Base-by-base conservation (phyloP, 352 stramenopile species). In the Globisporangium acanthophoron region DNA sequence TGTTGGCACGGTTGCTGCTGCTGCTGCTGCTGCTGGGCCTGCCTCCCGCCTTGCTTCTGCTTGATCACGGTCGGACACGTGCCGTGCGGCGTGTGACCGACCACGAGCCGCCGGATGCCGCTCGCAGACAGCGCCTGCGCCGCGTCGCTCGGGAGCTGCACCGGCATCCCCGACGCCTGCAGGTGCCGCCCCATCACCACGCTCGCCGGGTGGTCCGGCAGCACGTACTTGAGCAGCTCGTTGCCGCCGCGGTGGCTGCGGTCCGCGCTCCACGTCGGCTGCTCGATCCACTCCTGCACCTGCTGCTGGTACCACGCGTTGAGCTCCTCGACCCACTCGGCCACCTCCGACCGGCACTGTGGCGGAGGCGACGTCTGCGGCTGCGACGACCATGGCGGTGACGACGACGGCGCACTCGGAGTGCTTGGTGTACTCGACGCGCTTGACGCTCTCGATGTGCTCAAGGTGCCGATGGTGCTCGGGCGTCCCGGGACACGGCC, bases 81-180 rank as follows among this genome's bases (percentile, higher is more conserved):
- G 12, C 92, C 91, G 46, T 96, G 92, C 18, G 92, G 92, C 48
- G 92, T 96, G 61, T 98, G 92, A 4, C 92, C 92, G n/a, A 97
- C 80, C 37, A 98, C 76, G 11, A 97, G 67, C 21, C 89, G 74
- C 31, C 76, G 74, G 65, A 98, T 94, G 11, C 80, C 83, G 57
- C 81, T 82, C 20, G 85, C 61, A 20, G 68, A 70, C 9, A 98
- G 65, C 58, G 74, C 71, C 15, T 69, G 61, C 12, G 74, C 75
- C 7, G 91, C 76, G 7, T 56, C 43, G 3, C 50, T 21, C 11
- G 82, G 76, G 8, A 92, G 49, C 24, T 57, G 65, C 44, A 66
- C 78, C 45, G 70, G 87, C 89, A 93, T 97, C 44, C 88, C 90
- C 41, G 78, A 82, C n/a, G 62, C 68, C 60, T 80, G 62, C 63